Evolutionary conservation across 495 filamentous ascomycete genomes (phyloP).

Genomic region (Xylaria longipes): DNA sequence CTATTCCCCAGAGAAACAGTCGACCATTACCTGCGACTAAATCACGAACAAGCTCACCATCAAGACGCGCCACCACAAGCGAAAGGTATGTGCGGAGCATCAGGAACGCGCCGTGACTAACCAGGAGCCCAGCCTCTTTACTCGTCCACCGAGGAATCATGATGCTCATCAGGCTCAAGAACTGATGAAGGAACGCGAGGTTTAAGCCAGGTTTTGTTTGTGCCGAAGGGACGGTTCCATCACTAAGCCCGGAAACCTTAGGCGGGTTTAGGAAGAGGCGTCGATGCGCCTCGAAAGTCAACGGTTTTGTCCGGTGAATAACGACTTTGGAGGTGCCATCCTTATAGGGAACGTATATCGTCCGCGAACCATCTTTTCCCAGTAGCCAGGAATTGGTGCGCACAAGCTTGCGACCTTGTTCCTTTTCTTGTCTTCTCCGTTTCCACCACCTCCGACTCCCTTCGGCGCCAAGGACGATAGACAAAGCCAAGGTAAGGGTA

Average conservation of each 20-base stretch:
- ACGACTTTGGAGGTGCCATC: slow-evolving; percentile 86
- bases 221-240: slow-evolving; percentile 81
- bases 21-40: slow-evolving; percentile 92
- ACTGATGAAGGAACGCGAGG: slow-evolving; percentile 97
- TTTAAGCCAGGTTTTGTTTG: slow-evolving; percentile 95
- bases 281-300: slow-evolving; percentile 95
- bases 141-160: slow-evolving; percentile 95
- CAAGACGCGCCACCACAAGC: slow-evolving; percentile 86
- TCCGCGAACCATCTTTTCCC: slow-evolving; percentile 91
- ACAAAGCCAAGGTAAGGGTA: slow-evolving; percentile 72
- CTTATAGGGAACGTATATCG: slow-evolving; percentile 93
- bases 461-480: slow-evolving; percentile 78
- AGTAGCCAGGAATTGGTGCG: slow-evolving; percentile 90
- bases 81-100: slow-evolving; percentile 94
- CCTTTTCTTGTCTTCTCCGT: slow-evolving; percentile 72
- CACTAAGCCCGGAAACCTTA: slow-evolving; percentile 73
- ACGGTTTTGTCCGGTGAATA: slow-evolving; percentile 89
- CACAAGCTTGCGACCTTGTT: slow-evolving; percentile 77
- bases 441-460: slow-evolving; percentile 77
- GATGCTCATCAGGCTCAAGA: slow-evolving; percentile 91
- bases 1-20: slow-evolving; percentile 84
- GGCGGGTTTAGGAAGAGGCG: slow-evolving; percentile 92
- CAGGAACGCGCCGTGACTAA: slow-evolving; percentile 87
- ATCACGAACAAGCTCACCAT: slow-evolving; percentile 96
- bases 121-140: slow-evolving; percentile 89